These are phyloP conservation scores for Syzygium oleosum DNA, from an alignment of 345 rosid genomes.

Conservation along the genomic window DNA sequence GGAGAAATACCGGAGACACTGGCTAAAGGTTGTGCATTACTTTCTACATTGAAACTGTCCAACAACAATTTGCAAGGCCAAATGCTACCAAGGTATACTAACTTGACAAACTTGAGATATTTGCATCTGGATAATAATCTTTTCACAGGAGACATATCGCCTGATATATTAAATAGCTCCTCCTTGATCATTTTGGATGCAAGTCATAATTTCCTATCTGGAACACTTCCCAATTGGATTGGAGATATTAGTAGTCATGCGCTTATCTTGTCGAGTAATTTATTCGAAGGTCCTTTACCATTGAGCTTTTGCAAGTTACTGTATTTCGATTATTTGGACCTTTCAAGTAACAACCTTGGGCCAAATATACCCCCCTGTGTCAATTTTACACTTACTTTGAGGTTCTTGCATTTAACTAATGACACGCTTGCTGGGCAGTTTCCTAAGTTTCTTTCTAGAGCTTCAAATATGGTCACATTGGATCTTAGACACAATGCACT, in stretches of 20 bases:
- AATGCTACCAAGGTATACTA: neutral
- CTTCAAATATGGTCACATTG: neutral
- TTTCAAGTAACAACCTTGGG: constrained; percentile 2
- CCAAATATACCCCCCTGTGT: neutral
- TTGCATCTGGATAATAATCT: neutral
- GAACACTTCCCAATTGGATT: constrained; percentile 13
- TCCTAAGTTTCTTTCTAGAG: neutral
- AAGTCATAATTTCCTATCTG: constrained; percentile 5
- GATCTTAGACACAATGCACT: constrained; percentile 1
- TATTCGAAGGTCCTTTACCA: constrained; percentile 2
- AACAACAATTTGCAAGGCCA: neutral
- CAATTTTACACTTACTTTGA: neutral
- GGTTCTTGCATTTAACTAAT: neutral
- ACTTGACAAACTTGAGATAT: fast-evolving
- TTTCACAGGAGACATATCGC: neutral
- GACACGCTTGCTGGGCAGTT: neutral
- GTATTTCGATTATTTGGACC: neutral
- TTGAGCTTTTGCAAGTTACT: neutral
- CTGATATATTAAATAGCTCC: neutral
- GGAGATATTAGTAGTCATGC: fast-evolving
- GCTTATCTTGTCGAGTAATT: neutral
- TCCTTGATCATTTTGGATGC: neutral
- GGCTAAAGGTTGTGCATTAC: neutral
- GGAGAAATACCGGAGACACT: constrained; percentile 1
- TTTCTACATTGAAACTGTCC: neutral